Evolutionary conservation across 2,329 filamentous ascomycete genomes (phyloP).

Genomic region (Hymenoscyphus infarciens): DNA sequence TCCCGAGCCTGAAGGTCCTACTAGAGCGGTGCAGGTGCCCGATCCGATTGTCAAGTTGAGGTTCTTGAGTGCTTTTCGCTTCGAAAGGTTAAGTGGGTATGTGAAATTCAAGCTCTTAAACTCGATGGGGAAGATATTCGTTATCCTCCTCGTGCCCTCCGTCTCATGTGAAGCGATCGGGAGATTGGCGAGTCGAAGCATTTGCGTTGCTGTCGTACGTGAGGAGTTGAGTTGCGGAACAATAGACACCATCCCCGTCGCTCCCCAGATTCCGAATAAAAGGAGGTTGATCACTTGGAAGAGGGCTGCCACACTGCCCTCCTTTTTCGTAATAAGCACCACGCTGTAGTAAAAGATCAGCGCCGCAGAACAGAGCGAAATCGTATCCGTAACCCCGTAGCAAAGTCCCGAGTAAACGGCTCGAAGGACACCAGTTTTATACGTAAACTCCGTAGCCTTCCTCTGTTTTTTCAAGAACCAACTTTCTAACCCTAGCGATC

Average conservation of each 20-base stretch:
- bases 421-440: slow-evolving; percentile 61
- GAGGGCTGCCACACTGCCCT: slow-evolving; percentile 53
- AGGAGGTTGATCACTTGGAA: slow-evolving; percentile 77
- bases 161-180: slow-evolving; percentile 37
- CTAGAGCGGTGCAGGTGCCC: slow-evolving; percentile 70
- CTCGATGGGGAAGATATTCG: slow-evolving; percentile 42
- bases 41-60: slow-evolving; percentile 63
- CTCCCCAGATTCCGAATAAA: slow-evolving; percentile 75
- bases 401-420: slow-evolving; percentile 65
- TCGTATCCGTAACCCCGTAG: slow-evolving; percentile 74
- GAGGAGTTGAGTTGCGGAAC: slow-evolving; percentile 79
- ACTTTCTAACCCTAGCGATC: slow-evolving; percentile 67
- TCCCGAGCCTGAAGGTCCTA: slow-evolving; percentile 82
- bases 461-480: slow-evolving; percentile 66
- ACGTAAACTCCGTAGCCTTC: slow-evolving; percentile 47
- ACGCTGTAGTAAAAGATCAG: slow-evolving; percentile 83
- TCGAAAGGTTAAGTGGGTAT: slow-evolving; percentile 57
- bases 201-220: slow-evolving; percentile 65
- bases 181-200: slow-evolving; percentile 67
- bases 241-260: slow-evolving; percentile 64
- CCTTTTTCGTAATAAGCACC: slow-evolving; percentile 51
- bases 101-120: slow-evolving; percentile 65
- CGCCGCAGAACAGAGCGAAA: slow-evolving; percentile 68
- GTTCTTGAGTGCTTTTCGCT: slow-evolving; percentile 53
- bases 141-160: slow-evolving; percentile 47